Evolutionary conservation across 2,329 filamentous ascomycete species (phyloP).

Genomic region (Epichloe sibirici): DNA sequence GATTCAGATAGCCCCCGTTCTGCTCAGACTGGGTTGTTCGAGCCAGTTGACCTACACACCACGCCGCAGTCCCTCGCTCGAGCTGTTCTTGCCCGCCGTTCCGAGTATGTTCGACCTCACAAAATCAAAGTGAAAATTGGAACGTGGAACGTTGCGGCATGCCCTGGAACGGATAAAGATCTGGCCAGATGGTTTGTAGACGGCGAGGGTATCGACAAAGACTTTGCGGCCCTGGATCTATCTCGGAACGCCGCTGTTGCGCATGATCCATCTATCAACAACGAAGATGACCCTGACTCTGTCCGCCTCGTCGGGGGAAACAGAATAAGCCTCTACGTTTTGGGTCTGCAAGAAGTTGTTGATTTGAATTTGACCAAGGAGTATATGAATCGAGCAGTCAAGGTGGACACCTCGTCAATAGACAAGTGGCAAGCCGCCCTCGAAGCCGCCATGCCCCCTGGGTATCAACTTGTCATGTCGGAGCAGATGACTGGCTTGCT

Average conservation of each 20-base stretch:
- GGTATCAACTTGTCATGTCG: constrained; percentile 64
- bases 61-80: constrained; percentile 47
- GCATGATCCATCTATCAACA: constrained; percentile 20
- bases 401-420: constrained; percentile 57
- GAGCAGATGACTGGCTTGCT: constrained; percentile 82
- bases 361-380: constrained; percentile 71
- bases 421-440: constrained; percentile 74
- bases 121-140: constrained; percentile 79
- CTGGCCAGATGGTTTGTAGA: constrained; percentile 79
- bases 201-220: constrained; percentile 56
- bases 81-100: constrained; percentile 57
- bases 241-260: constrained; percentile 27
- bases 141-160: constrained; percentile 87
- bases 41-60: constrained; percentile 31
- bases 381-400: constrained; percentile 54
- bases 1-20: constrained; percentile 18
- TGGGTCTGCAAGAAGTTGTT: constrained; percentile 87
- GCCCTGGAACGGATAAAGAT: constrained; percentile 77
- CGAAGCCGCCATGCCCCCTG: constrained; percentile 58
- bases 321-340: constrained; percentile 77
- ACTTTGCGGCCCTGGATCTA: constrained; percentile 43
- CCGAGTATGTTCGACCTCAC: constrained; percentile 67
- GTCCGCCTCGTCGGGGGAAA: constrained; percentile 43
- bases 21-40: constrained; percentile 22
- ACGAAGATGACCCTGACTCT: constrained; percentile 19